These are phyloP conservation scores for Cymbidium sinense DNA, from an alignment of 106 monocot species.

Conservation along the genomic window DNA sequence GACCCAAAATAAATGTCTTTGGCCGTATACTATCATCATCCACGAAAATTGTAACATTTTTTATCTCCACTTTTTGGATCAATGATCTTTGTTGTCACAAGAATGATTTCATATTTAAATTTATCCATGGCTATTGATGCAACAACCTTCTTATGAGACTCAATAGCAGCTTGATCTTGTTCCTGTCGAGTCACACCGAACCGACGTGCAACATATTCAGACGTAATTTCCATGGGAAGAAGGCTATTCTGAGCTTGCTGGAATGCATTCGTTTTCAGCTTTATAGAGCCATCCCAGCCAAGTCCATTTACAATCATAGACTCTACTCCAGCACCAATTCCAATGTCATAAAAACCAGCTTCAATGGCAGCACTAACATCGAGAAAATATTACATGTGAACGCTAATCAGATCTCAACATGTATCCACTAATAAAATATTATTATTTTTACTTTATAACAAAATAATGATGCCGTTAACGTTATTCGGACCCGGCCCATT, in stretches of 20 bases:
- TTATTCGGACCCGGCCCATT: too few relatives aligned
- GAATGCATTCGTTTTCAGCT: conserved; percentile 52
- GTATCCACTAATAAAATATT: too few relatives aligned
- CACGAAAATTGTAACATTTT: conserved; percentile 66
- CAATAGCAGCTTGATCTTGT: conserved; percentile 74
- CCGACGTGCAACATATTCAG: conserved; percentile 74
- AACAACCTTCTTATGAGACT: conserved; percentile 89
- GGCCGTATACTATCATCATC: conserved; percentile 97
- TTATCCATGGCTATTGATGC: conserved; percentile 80
- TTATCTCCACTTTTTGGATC: conserved; percentile 94
- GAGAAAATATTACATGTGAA: too few relatives aligned
- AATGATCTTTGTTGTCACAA: conserved; percentile 82
- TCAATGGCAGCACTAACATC: conserved; percentile 94
- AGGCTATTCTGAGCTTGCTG: conserved; percentile 69
- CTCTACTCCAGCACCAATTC: conserved; percentile 92
- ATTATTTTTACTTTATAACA: too few relatives aligned
- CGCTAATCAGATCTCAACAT: too few relatives aligned
- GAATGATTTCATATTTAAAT: conserved; percentile 96
- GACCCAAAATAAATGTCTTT: conserved; percentile 57
- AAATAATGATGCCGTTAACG: too few relatives aligned
- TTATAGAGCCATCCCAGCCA: conserved; percentile 81
- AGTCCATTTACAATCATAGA: conserved; percentile 63
- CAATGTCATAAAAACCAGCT: conserved; percentile 96
- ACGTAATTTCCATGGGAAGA: conserved; percentile 88
- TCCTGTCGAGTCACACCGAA: conserved; percentile 51